phyloP scores from a whole-genome alignment of 768 basidiomycete species.

The Agrocybe chaxingu region DNA sequence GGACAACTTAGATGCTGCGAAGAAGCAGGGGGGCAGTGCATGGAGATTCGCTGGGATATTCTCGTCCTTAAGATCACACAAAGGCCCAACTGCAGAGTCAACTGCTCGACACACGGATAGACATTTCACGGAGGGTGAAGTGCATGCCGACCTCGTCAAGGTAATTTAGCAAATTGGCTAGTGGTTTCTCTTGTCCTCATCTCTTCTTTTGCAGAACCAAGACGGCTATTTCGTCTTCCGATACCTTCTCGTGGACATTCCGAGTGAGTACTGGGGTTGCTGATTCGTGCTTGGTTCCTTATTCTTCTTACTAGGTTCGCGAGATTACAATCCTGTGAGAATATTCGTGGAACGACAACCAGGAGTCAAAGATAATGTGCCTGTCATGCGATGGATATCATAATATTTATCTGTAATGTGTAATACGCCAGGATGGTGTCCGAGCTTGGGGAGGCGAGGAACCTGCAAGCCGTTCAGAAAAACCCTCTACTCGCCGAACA shows the following conservation, averaged over 20 bases:
- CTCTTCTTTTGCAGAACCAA: conserved; percentile 47
- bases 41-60: conserved; percentile 69
- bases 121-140: conserved; percentile 71
- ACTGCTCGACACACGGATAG: conserved; percentile 32
- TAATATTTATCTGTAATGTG: conserved; percentile 16
- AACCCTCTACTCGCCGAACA: conserved; percentile 77
- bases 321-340: conserved; percentile 56
- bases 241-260: conserved; percentile 77
- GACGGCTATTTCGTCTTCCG: conserved; percentile 77
- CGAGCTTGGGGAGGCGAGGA: background rate
- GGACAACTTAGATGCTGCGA: conserved; percentile 21
- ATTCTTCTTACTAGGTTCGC: conserved; percentile 45
- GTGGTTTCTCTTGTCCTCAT: background rate
- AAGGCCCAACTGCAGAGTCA: conserved; percentile 21
- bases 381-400: conserved; percentile 65
- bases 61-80: conserved; percentile 50
- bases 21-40: conserved; percentile 33
- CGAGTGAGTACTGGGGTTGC: conserved; percentile 51
- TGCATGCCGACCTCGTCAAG: conserved; percentile 74
- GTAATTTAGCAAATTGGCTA: conserved; percentile 37
- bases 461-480: conserved; percentile 2
- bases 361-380: conserved; percentile 68
- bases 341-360: conserved; percentile 68
- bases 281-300: conserved; percentile 14
- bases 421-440: too few species aligned